phyloP scores from a whole-genome alignment of 1,139 yeast genomes.

The Candida pseudocylindracea region DNA sequence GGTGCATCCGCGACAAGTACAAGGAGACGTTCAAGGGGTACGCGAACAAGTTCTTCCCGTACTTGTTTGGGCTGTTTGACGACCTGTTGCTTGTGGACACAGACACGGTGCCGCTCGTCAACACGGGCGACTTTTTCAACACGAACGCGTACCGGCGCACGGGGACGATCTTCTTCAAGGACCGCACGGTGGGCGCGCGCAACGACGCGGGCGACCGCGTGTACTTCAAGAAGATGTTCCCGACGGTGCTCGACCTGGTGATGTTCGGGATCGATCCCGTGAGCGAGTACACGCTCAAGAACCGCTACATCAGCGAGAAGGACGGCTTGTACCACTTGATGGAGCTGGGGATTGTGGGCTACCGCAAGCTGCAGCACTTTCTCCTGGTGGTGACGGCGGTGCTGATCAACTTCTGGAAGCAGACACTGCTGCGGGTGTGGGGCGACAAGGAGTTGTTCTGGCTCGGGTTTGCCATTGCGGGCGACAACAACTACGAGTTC shows the following conservation, averaged over 20 bases:
- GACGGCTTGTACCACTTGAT: slow-evolving; percentile 3
- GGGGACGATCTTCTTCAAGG: slow-evolving; percentile 7
- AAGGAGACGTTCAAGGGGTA: slow-evolving; percentile 12
- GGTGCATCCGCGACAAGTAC: slow-evolving; percentile 9
- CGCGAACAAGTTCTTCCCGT: slow-evolving; percentile 13
- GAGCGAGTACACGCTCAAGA: slow-evolving; percentile 1
- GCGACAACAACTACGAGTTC: slow-evolving; percentile 4
- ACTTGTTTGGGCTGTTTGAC: slow-evolving; percentile 6
- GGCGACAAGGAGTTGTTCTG: slow-evolving; percentile 6
- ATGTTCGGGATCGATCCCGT: slow-evolving; percentile 1
- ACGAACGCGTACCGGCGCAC: slow-evolving; percentile 3
- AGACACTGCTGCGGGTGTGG: slow-evolving; percentile 2
- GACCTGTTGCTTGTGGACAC: slow-evolving; percentile 7
- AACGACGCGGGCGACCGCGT: neutral
- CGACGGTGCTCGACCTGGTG: neutral
- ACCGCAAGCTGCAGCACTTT: slow-evolving; percentile 3
- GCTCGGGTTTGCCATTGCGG: slow-evolving; percentile 3
- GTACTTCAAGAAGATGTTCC: neutral
- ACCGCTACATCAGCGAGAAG: slow-evolving; percentile 3
- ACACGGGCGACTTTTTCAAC: slow-evolving; percentile 5
- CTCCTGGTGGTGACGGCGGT: slow-evolving; percentile 3
- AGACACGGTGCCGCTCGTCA: slow-evolving; percentile 5
- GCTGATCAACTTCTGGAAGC: slow-evolving; percentile 2
- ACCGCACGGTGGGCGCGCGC: slow-evolving; percentile 2
- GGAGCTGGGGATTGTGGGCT: slow-evolving; percentile 5